A percentile compares a stretch with the other conserved stretches of the same genome.
phyloP scores from a whole-genome alignment of 2,329 filamentous ascomycete genomes.

The Diaporthe humulicola region DNA sequence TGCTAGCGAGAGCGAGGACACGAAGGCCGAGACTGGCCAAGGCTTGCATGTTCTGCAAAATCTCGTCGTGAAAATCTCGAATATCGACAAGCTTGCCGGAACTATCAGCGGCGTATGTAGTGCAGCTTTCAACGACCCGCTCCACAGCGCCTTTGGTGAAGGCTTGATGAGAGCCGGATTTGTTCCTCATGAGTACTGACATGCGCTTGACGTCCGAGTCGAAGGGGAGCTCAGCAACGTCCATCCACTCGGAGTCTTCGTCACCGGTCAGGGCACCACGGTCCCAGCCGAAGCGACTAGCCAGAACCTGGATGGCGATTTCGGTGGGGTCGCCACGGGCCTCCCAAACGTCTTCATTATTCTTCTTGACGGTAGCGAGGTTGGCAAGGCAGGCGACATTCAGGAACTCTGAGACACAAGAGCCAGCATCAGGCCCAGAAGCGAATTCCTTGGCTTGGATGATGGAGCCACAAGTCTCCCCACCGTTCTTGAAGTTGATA shows the following conservation, averaged over 20 bases:
- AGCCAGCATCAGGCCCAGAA: neutral
- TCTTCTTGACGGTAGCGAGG: slow-evolving; percentile 64
- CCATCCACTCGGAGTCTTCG: slow-evolving; percentile 58
- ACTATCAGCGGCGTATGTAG: slow-evolving; percentile 36
- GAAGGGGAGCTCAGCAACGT: slow-evolving; percentile 73
- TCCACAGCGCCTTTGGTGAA: slow-evolving; percentile 73
- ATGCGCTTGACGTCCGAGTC: slow-evolving; percentile 76
- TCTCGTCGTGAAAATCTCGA: slow-evolving; percentile 5
- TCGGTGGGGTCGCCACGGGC: slow-evolving; percentile 74
- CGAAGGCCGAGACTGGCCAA: neutral
- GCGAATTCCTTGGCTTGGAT: neutral
- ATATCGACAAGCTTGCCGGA: slow-evolving; percentile 52
- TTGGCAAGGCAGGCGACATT: slow-evolving; percentile 72
- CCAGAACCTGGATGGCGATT: slow-evolving; percentile 77
- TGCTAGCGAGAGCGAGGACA: slow-evolving; percentile 61
- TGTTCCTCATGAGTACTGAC: slow-evolving; percentile 69
- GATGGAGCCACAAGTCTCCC: neutral
- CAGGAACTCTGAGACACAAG: slow-evolving; percentile 53
- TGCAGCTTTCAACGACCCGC: slow-evolving; percentile 69
- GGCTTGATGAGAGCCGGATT: slow-evolving; percentile 43
- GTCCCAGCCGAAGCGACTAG: slow-evolving; percentile 71
- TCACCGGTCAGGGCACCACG: slow-evolving; percentile 60
- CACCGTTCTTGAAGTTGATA: neutral
- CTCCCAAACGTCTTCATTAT: slow-evolving; percentile 60
- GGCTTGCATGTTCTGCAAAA: slow-evolving; percentile 63